Base-by-base conservation (phyloP, 2,329 filamentous ascomycete genomes). In the Talaromyces sp. region DNA sequence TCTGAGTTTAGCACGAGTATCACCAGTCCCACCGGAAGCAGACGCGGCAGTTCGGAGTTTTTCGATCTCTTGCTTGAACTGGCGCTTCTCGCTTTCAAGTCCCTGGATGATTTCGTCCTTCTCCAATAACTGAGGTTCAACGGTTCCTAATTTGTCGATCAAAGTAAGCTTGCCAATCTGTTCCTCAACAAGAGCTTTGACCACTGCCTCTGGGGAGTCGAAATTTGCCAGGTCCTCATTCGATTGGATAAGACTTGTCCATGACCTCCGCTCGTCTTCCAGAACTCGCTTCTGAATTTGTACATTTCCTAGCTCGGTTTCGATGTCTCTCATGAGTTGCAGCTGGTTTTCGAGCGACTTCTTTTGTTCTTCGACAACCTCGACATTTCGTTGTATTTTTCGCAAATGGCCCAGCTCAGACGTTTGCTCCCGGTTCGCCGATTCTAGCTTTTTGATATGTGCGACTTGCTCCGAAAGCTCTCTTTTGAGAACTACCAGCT, bases 361-460 rank as follows among this genome's bases (percentile, higher is more conserved):
- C 80, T 98, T 98, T 78, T 99, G 92, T 73, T 99, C 95, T 72
- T 99, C 92, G 0, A 98, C 90, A 2, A 99, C 85, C 70, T 96
- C 91, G 1, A 96, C 88, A n/a, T 90, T 91, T 76, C 91, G 93
- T 73, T 92, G 88, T 3, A 89, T 78, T 66, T 92, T 90, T 15
- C 92, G 88, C 42, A 96, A 82, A 67, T 92, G 89, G 68, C 90
- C 91, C 39, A 99, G 78, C 72, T 99, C 93, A 0, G 83, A 76
- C 15, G 86, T 80, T 70, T 96, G 91, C 56, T 96, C 91, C 27
- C 91, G 84, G 65, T 92, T 96, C 39, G 86, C 85, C 0, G 85
- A 83, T 73, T 99, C 95, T 3, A 99, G 81, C 32, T 85, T 88
- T 62, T 91, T 88, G 65, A 97, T 96, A 70, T 98, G 92, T n/a